Evolutionary conservation across 2,329 filamentous ascomycete genomes (phyloP).

Genomic region (Diaporthe citriasiana): DNA sequence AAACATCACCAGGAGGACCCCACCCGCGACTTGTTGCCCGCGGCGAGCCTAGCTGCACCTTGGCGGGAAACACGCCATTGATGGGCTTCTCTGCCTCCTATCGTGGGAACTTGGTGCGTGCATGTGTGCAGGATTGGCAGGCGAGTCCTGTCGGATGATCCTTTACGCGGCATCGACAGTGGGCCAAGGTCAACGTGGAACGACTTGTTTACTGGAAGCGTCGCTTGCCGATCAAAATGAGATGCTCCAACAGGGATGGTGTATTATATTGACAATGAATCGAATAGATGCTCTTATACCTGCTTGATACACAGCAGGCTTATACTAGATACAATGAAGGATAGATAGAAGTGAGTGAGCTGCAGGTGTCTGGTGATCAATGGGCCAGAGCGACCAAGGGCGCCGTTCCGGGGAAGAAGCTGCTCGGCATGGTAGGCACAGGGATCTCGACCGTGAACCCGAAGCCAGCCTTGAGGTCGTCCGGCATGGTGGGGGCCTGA

Average conservation of each 20-base stretch:
- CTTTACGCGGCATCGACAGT: neutral
- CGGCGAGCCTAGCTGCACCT: neutral
- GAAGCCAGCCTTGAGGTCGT: constrained; percentile 34
- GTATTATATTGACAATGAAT: neutral
- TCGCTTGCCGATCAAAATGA: no score
- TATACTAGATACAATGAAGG: constrained; percentile 9
- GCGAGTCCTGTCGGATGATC: neutral
- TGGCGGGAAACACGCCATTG: neutral
- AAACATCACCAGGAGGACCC: constrained; percentile 6
- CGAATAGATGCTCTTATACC: neutral
- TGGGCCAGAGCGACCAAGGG: constrained; percentile 35
- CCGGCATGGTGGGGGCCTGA: constrained; percentile 39
- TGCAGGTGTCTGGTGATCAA: neutral
- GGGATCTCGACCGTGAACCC: constrained; percentile 37
- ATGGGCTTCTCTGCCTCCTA: neutral
- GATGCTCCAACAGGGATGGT: neutral
- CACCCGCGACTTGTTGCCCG: constrained; percentile 15
- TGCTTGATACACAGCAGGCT: neutral
- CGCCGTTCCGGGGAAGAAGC: constrained; percentile 39
- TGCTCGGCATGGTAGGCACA: constrained; percentile 38
- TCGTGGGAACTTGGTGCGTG: neutral
- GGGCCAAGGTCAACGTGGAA: neutral
- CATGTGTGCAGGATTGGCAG: neutral
- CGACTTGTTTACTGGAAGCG: neutral
- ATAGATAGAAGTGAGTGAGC: neutral